A percentile compares a stretch with the other conserved stretches of the same genome.
Conservation (phyloP, 306 rosid species). For the Begonia peltatifolia region DNA sequence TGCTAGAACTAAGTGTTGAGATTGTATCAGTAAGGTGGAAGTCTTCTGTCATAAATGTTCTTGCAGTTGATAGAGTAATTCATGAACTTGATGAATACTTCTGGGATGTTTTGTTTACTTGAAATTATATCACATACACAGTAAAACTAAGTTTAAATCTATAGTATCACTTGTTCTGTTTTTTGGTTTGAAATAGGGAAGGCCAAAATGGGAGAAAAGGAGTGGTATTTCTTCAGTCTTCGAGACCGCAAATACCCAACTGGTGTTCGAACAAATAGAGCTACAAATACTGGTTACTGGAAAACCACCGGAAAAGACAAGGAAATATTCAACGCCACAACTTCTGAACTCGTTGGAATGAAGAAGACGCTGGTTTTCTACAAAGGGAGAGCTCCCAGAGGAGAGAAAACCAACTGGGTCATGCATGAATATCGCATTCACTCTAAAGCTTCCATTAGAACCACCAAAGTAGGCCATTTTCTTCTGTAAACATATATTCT, state of each 20-base stretch:
- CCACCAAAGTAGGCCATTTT: conserved; percentile 31
- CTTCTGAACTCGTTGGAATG: conserved; percentile 74
- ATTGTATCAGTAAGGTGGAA: too few species aligned
- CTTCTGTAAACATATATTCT: too few species aligned
- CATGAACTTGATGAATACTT: too few species aligned
- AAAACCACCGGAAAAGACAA: conserved; percentile 93
- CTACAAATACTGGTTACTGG: conserved; percentile 90
- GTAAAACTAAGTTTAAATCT: neutral
- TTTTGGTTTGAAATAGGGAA: conserved; percentile 30
- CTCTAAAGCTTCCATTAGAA: conserved; percentile 46
- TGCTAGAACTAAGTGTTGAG: too few species aligned
- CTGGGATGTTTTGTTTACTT: too few species aligned
- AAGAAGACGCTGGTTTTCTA: conserved; percentile 88
- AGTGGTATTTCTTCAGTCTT: conserved; percentile 87
- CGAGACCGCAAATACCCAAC: conserved; percentile 92
- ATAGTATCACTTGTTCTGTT: neutral
- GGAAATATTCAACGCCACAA: conserved; percentile 48
- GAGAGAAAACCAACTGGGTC: conserved; percentile 87
- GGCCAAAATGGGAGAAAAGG: conserved; percentile 93
- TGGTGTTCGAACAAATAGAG: conserved; percentile 82
- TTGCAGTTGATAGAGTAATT: too few species aligned
- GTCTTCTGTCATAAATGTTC: too few species aligned
- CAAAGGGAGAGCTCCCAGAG: conserved; percentile 94
- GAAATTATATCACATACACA: too few species aligned
- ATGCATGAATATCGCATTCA: conserved; percentile 92